These are phyloP conservation scores for Venturia aucupariae DNA, from an alignment of 2,329 filamentous ascomycete genomes.

Conservation along the genomic window DNA sequence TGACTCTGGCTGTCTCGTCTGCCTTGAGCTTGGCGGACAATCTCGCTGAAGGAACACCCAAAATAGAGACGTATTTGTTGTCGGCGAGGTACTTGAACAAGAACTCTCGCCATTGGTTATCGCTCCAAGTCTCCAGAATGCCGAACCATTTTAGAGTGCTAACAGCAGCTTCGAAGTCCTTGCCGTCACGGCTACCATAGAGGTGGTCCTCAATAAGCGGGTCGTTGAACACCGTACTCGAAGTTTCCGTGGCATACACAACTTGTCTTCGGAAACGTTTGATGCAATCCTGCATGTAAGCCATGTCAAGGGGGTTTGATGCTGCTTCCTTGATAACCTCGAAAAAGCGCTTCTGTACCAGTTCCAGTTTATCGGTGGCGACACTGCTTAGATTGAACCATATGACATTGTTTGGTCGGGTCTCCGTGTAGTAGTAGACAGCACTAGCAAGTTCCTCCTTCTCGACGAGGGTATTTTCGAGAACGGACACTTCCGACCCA, in stretches of 20 bases:
- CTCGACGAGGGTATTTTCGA: slow-evolving; percentile 89
- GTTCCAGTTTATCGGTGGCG: slow-evolving; percentile 71
- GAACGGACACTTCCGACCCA: slow-evolving; percentile 82
- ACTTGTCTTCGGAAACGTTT: slow-evolving; percentile 70
- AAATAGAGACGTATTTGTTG: slow-evolving; percentile 75
- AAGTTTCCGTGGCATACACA: slow-evolving; percentile 75
- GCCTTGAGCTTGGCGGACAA: slow-evolving; percentile 73
- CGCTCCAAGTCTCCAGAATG: slow-evolving; percentile 66
- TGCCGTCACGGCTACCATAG: slow-evolving; percentile 78
- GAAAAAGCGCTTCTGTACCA: slow-evolving; percentile 79
- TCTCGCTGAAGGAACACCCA: slow-evolving; percentile 75
- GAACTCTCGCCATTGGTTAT: slow-evolving; percentile 74
- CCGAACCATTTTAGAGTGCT: slow-evolving; percentile 47
- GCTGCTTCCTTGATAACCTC: slow-evolving; percentile 74
- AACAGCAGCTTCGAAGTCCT: slow-evolving; percentile 32
- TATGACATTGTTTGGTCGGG: slow-evolving; percentile 71
- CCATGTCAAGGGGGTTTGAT: slow-evolving; percentile 74
- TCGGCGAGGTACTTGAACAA: slow-evolving; percentile 77
- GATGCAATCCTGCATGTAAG: slow-evolving; percentile 82
- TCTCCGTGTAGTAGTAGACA: slow-evolving; percentile 69
- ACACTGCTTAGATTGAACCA: slow-evolving; percentile 82
- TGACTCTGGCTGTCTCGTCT: slow-evolving; percentile 69
- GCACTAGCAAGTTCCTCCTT: slow-evolving; percentile 85
- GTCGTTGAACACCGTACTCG: slow-evolving; percentile 69
- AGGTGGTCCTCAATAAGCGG: slow-evolving; percentile 88